phyloP scores from a whole-genome alignment of 78 protist species.

The Blattamonas nauphoetae region DNA sequence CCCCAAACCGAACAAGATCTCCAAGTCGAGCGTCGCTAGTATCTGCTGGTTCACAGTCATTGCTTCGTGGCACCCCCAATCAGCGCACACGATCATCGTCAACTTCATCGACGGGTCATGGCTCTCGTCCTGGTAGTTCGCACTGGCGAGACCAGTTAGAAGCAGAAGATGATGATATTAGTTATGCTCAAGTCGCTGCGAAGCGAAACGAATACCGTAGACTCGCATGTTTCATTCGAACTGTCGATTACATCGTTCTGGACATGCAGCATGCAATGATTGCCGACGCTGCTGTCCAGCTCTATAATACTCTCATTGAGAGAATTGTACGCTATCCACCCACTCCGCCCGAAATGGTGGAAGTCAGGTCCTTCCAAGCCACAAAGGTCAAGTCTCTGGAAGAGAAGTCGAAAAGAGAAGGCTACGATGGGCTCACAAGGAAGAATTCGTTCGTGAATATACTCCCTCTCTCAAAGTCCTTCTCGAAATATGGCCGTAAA shows the following conservation, averaged over 20 bases:
- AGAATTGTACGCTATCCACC: not conserved
- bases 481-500: too few relatives aligned
- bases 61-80: too few relatives aligned
- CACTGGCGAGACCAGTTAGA: too few relatives aligned
- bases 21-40: too few relatives aligned
- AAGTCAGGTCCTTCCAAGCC: not conserved
- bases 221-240: slow-evolving; percentile 14
- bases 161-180: not conserved
- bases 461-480: too few relatives aligned
- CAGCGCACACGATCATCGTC: too few relatives aligned
- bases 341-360: not conserved
- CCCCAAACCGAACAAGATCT: too few relatives aligned
- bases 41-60: too few relatives aligned
- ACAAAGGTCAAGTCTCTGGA: not conserved
- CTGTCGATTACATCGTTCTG: slow-evolving; percentile 31
- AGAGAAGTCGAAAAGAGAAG: not conserved
- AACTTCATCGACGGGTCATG: too few relatives aligned
- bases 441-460: not conserved
- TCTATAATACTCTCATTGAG: not conserved
- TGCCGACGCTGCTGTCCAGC: not conserved
- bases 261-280: slow-evolving; percentile 17
- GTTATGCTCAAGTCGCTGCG: not conserved
- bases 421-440: not conserved
- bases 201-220: not conserved
- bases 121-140: too few relatives aligned